These are phyloP conservation scores for Buxus sempervirens DNA, from an alignment of 164 flowering plant species.

Conservation along the genomic window DNA sequence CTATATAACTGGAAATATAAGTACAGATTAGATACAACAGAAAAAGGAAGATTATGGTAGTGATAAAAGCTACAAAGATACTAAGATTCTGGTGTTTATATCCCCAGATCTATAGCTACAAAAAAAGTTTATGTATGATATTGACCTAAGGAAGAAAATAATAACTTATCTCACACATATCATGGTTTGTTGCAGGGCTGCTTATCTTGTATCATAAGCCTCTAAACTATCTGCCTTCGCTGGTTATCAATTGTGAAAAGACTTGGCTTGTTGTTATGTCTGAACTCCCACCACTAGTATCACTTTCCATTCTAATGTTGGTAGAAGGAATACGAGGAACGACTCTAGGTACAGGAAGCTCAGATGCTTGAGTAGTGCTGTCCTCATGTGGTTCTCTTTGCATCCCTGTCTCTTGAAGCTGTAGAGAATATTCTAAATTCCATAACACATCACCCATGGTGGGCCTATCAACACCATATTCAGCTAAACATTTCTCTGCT, in stretches of 20 bases:
- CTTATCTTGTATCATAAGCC: not conserved
- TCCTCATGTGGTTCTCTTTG: slow-evolving; percentile 25
- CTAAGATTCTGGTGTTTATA: not conserved
- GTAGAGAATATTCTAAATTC: slow-evolving; percentile 67
- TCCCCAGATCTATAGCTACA: not conserved
- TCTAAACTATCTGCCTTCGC: slow-evolving; percentile 51
- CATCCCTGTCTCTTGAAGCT: slow-evolving; percentile 53
- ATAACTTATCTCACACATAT: not conserved
- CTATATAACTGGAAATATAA: not conserved
- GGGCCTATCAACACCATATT: slow-evolving; percentile 74
- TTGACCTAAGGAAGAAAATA: not conserved
- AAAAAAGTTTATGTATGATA: not conserved
- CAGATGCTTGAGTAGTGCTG: slow-evolving; percentile 12
- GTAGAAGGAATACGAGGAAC: slow-evolving; percentile 24
- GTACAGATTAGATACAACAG: not conserved
- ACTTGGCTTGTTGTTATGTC: slow-evolving; percentile 42
- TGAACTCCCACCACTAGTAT: slow-evolving; percentile 27
- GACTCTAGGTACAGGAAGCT: slow-evolving; percentile 14
- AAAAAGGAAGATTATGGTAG: not conserved
- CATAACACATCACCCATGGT: slow-evolving; percentile 79
- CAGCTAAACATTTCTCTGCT: slow-evolving; percentile 77
- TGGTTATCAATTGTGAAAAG: slow-evolving; percentile 69
- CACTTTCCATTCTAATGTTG: slow-evolving; percentile 10
- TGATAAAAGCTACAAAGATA: not conserved
- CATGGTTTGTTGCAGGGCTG: not conserved